phyloP scores from a whole-genome alignment of 495 filamentous ascomycete genomes.

The Aspergillus asperescens region DNA sequence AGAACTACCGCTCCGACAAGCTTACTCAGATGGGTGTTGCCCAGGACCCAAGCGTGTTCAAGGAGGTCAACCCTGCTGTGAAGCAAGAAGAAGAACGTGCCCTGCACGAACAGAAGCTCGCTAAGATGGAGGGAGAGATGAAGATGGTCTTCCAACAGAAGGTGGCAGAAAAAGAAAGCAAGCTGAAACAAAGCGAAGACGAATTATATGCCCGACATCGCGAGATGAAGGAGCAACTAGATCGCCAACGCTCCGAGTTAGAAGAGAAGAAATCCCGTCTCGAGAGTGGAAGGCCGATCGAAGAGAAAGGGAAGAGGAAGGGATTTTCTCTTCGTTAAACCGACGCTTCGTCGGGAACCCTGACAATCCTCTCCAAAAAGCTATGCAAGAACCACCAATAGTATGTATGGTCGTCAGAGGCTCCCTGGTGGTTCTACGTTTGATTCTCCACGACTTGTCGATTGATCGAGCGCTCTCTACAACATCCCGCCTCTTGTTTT shows the following conservation, averaged over 20 bases:
- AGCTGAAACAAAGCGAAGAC: constrained; percentile 97
- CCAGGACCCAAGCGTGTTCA: constrained; percentile 98
- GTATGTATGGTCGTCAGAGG: constrained; percentile 24
- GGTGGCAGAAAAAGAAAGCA: constrained; percentile 98
- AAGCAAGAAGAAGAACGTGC: constrained; percentile 99
- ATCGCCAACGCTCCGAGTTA: constrained; percentile 85
- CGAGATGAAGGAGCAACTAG: constrained; percentile 99
- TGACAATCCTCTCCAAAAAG: constrained; percentile 16
- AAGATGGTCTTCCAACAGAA: constrained; percentile 99
- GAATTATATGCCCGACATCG: constrained; percentile 95
- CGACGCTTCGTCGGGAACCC: constrained; percentile 12
- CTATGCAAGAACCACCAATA: constrained; percentile 23
- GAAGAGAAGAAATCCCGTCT: constrained; percentile 95
- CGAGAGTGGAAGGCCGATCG: constrained; percentile 89
- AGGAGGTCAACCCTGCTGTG: constrained; percentile 99
- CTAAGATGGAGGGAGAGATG: constrained; percentile 99
- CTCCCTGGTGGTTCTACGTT: constrained; percentile 22
- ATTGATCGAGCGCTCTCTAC: constrained; percentile 29
- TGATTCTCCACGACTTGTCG: constrained; percentile 29
- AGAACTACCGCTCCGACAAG: constrained; percentile 99
- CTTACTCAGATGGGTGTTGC: constrained; percentile 96
- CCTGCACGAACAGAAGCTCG: constrained; percentile 97
- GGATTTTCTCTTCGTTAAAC: constrained; percentile 92
- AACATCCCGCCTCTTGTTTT: constrained; percentile 27
- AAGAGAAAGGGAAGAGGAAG: constrained; percentile 92